Percentiles rank a stretch among this genome's conserved stretches.
phyloP scores from a whole-genome alignment of 2,329 filamentous ascomycete species.

The Neospermospora avenae region DNA sequence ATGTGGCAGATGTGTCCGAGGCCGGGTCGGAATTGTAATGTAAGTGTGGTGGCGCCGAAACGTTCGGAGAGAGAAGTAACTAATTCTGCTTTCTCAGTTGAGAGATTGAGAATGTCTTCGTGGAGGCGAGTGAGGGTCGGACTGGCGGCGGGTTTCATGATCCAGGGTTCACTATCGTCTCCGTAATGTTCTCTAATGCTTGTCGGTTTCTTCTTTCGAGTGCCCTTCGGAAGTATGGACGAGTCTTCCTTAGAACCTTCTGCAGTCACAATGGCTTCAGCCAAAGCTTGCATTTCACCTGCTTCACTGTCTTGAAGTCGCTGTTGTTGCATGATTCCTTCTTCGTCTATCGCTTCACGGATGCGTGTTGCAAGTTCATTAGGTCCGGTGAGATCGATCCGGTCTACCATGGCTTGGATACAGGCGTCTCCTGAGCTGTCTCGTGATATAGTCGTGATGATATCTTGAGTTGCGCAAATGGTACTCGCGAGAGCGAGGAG shows the following conservation, averaged over 20 bases:
- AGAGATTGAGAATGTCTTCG: conserved; percentile 56
- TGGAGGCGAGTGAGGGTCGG: conserved; percentile 64
- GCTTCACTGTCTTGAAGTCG: conserved; percentile 70
- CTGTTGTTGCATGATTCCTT: conserved; percentile 79
- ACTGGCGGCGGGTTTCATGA: conserved; percentile 69
- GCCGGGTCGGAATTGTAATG: conserved; percentile 80
- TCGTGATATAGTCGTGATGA: conserved; percentile 48
- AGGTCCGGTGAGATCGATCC: conserved; percentile 66
- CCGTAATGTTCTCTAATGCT: conserved; percentile 56
- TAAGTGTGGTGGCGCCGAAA: conserved; percentile 62
- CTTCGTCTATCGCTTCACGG: conserved; percentile 80
- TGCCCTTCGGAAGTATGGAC: conserved; percentile 40
- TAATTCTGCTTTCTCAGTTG: conserved; percentile 57
- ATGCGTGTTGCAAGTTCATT: conserved; percentile 68
- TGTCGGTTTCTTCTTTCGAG: conserved; percentile 42
- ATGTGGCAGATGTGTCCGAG: conserved; percentile 90
- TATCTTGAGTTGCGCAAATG: conserved; percentile 68
- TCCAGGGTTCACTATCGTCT: conserved; percentile 58
- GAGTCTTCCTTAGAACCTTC: conserved; percentile 61
- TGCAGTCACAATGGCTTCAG: conserved; percentile 64
- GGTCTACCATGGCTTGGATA: conserved; percentile 46
- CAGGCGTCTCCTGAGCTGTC: conserved; percentile 33
- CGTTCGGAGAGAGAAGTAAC: conserved; percentile 58
- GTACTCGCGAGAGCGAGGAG: conserved; percentile 80
- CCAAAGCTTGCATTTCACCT: conserved; percentile 67